Base-by-base conservation (phyloP, 352 stramenopile species). In the Globisporangium megalacanthum region DNA sequence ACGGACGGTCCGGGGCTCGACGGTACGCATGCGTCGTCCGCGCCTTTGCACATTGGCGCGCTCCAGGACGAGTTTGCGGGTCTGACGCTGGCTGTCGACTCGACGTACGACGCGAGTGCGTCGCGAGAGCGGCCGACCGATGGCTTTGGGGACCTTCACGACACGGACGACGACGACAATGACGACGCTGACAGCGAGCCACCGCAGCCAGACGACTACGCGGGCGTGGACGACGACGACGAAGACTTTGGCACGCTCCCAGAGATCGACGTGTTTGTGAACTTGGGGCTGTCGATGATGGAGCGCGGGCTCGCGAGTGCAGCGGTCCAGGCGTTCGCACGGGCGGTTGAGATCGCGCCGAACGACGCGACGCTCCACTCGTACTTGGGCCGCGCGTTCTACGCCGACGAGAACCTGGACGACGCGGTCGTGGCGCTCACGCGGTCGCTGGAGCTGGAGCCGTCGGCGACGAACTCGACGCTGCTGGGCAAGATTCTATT, bases 401-500 rank as follows among this genome's bases (percentile, higher is more conserved):
- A 94, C 63, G 83, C 83, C 2, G 83, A 92, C 53, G 77, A 92
- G 56, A 91, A 92, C 55, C 60, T 94, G 48, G 85, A 94, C 36
- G 77, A 86, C 39, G 85, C 85, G 11, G 72, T 91, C 42, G 48
- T 66, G 37, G 75, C 80, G 51, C 82, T 94, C 39, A 59, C 75
- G 8, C 72, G 65, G 54, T 92, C 85, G 39, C 54, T 94, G 8
- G 72, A 84, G 25, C 61, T 92, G 29, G 83, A 92, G 65, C 72
- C 82, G 45, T 87, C 77, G n/a, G 85, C 83, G 4, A 86, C 83
- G 6, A 92, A 93, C 64, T 92, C 74, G 60, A 94, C 85, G 39
- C 60, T 94, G 54, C 62, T 93, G 41, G 85, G 85, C 52, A 93
- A 94, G 66, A 92, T 94, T 50, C 64, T 93, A 31, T 94, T 93